Evolutionary conservation across 148 eudicot species (phyloP), one percentile per base, ranked within the genome.

Genomic region (Vaccinium darrowii): DNA sequence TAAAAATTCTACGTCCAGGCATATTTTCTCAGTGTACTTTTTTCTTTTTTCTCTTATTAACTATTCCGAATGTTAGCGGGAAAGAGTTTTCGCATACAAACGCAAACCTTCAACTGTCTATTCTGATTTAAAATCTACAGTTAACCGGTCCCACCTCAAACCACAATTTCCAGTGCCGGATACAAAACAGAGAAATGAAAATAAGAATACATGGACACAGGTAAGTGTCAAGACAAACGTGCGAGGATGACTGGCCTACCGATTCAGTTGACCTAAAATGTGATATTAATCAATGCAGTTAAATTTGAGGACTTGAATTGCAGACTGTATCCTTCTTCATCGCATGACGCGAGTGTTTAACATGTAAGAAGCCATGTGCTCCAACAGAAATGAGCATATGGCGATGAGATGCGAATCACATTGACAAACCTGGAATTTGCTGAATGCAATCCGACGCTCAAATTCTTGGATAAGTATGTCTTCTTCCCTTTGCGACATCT

Each of bases 401-500:
- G 33, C 16, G 0, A 49, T 23, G 51, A 43, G n/a, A 43, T 33
- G 43, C 58, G 67, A 71, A 78, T 56, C 15, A 33, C 43, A 63
- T 23, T 78, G 25, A 81, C 84, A 65, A 81, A 96, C 99, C 98
- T 97, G 98, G 83, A 95, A 95, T 85, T 97, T 97, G 89, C 93
- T 90, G 88, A 90, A 97, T 69, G 98, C 95, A 88, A 94, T 93
- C 50, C 99, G 92, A 76, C 99, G 99, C 82, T 97, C 98, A 83
- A 94, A 97, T 90, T 97, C 99, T 92, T 97, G 99, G 62, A 95
- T 84, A 75, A 97, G 94, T 81, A 97, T 92, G 88, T 97, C 99
- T 78, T 97, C 99, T 89, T 97, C 99, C 87, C 98, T 91, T 76
- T 94, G 99, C 52, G 99, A 92, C 96, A 97, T 95, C 78, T 95